A percentile compares a stretch with the other conserved stretches of the same genome.
Conservation (phyloP, 2,329 filamentous ascomycete genomes). For the Aureobasidium leucospermi region DNA sequence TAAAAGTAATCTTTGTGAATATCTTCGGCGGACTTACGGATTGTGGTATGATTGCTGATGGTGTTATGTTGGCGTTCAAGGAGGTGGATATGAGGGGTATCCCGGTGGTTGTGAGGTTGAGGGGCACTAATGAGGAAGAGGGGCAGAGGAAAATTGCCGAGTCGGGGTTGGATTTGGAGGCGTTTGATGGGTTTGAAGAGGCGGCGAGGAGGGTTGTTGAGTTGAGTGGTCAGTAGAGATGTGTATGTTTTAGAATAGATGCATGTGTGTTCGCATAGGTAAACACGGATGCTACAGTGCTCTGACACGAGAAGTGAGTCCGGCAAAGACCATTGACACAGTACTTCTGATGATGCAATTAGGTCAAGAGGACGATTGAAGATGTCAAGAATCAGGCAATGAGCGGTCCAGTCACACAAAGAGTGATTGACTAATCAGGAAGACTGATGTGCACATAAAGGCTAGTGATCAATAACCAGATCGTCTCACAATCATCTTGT, state of each 20-base stretch:
- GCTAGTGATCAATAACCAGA: no score
- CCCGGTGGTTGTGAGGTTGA: slow-evolving; percentile 69
- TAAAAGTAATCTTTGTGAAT: slow-evolving; percentile 66
- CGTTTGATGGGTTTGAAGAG: slow-evolving; percentile 68
- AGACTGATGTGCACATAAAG: no score
- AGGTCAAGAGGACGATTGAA: no score
- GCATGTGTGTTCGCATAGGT: no score
- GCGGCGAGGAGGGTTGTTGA: slow-evolving; percentile 61
- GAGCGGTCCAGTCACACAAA: no score
- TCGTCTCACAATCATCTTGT: no score
- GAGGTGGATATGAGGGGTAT: slow-evolving; percentile 51
- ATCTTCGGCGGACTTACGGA: slow-evolving; percentile 65
- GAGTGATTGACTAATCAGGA: no score
- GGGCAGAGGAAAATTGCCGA: slow-evolving; percentile 63
- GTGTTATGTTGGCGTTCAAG: slow-evolving; percentile 64
- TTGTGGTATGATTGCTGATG: slow-evolving; percentile 75
- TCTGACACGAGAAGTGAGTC: no score
- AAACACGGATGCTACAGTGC: no score
- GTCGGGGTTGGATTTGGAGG: slow-evolving; percentile 60
- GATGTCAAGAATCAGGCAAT: no score
- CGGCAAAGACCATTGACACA: no score
- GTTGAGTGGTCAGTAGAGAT: slow-evolving; percentile 35
- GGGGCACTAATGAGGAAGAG: slow-evolving; percentile 65
- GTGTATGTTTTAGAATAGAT: neutral
- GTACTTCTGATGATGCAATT: no score